These are phyloP conservation scores for Lentinus tigrinus DNA, from an alignment of 768 basidiomycete genomes.

Conservation along the genomic window DNA sequence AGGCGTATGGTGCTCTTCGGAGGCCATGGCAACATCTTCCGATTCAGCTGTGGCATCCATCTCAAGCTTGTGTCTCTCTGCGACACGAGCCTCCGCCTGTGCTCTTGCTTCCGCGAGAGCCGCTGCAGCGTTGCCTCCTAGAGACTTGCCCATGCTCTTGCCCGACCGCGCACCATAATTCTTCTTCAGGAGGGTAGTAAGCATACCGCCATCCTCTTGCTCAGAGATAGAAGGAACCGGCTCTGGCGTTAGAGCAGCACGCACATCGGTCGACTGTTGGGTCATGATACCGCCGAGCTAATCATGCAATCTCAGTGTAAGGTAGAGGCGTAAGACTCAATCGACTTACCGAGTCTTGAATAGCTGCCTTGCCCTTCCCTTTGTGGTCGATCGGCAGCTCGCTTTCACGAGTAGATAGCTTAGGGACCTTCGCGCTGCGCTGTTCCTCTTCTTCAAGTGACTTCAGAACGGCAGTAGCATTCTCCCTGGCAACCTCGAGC, in stretches of 20 bases:
- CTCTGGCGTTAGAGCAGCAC: conserved; percentile 3
- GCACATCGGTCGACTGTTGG: background rate
- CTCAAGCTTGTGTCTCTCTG: conserved; percentile 57
- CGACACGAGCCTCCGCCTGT: conserved; percentile 68
- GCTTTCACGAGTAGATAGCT: conserved; percentile 27
- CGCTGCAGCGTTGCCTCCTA: conserved; percentile 54
- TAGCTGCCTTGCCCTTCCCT: conserved; percentile 9
- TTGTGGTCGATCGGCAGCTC: background rate
- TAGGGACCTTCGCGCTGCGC: conserved; percentile 51
- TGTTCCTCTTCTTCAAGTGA: conserved; percentile 36
- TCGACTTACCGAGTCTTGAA: conserved; percentile 6
- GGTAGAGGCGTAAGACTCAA: background rate
- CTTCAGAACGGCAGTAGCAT: background rate
- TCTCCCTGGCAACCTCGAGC: conserved; percentile 11
- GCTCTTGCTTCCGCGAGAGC: conserved; percentile 67
- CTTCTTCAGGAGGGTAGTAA: conserved; percentile 67
- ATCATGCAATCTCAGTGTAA: background rate
- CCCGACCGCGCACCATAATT: conserved; percentile 59
- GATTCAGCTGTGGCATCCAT: conserved; percentile 2
- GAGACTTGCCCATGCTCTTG: conserved; percentile 61
- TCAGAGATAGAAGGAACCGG: conserved; percentile 2
- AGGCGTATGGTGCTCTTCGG: background rate
- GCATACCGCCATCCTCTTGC: conserved; percentile 46
- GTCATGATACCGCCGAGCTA: background rate
- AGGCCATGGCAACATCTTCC: conserved; percentile 6